Base-by-base conservation (phyloP, 129 eudicot genomes). In the Escallonia herrerae region DNA sequence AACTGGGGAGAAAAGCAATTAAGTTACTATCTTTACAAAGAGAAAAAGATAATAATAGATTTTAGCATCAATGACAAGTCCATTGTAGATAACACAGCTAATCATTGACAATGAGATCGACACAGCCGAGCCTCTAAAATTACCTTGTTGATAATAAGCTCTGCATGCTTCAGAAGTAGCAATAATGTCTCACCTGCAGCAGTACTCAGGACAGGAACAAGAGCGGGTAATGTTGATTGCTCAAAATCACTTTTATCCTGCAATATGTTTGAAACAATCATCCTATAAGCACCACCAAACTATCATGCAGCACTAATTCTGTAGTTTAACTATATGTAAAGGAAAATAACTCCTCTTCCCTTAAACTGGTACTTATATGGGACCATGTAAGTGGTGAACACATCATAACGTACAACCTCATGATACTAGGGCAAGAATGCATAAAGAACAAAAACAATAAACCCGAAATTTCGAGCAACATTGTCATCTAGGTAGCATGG, bases 161-260 rank as follows among this genome's bases (percentile, higher is more conserved):
- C 98, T 14, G 95, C 95, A 77, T 93, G 96, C 91, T 83, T 93
- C 79, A 93, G 90, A 60, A 93, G 95, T 64, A 93, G 84, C 85
- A 93, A 72, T 65, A 88, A 71, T 61, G 96, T 88, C 69, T 93
- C 98, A 59, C 98, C 98, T 39, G 90, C 82, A 77, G 96, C 96
- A 40, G 89, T 81, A 74, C 67, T 86, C 63, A 93, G 72, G 74
- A 93, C 98, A n/a, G 98, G 96, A 74, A 85, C 87, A 81, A 88
- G 96, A 58, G 96, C 90, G 62, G 96, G 98, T 53, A 91, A 57
- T 12, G 98, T 91, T 58, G 98, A 91, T 69, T 83, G 78, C 85
- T 86, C 98, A 62, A 91, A 91, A 72, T 91, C 98, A 75, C 60
- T 50, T 83, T 83, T 91, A 72, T 91, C 98, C 98, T 91, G 87